Evolutionary conservation across 129 eudicot genomes (phyloP).

Genomic region (Kitagawia praeruptora): DNA sequence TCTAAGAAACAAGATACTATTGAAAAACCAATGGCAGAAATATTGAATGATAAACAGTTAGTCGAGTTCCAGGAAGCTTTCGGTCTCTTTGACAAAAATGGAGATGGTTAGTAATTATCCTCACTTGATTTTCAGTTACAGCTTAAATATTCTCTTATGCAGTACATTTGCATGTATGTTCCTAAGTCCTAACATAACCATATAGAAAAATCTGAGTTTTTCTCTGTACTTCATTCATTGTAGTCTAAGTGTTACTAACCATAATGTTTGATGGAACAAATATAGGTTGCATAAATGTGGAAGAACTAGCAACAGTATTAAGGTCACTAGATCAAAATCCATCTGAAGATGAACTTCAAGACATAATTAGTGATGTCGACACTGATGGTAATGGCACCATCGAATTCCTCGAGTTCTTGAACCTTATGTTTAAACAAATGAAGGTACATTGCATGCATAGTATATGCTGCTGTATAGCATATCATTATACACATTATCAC

Average conservation of each 20-base stretch:
- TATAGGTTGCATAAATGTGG: slow-evolving; percentile 38
- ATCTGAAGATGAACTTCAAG: slow-evolving; percentile 40
- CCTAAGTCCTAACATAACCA: no score
- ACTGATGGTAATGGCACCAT: slow-evolving; percentile 46
- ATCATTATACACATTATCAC: no score
- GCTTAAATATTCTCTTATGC: background rate
- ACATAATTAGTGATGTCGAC: slow-evolving; percentile 38
- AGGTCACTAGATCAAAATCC: slow-evolving; percentile 53
- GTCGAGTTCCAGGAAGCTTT: slow-evolving; percentile 31
- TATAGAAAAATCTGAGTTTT: no score
- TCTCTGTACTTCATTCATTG: no score
- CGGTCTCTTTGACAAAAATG: slow-evolving; percentile 41
- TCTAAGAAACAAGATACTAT: background rate
- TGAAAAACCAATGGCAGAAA: background rate
- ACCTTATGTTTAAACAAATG: slow-evolving; percentile 42
- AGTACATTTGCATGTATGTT: background rate
- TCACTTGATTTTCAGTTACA: background rate
- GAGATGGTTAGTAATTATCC: slow-evolving; percentile 29
- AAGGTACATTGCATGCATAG: slow-evolving; percentile 20
- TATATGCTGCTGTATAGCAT: no score
- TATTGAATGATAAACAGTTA: background rate
- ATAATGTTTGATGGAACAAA: background rate
- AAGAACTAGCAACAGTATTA: slow-evolving; percentile 43
- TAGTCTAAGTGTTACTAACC: background rate
- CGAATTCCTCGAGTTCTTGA: slow-evolving; percentile 42